Evolutionary conservation across 805 yeast species (phyloP), one percentile per base, ranked within the genome.

Genomic region (Pichia ethanolica): DNA sequence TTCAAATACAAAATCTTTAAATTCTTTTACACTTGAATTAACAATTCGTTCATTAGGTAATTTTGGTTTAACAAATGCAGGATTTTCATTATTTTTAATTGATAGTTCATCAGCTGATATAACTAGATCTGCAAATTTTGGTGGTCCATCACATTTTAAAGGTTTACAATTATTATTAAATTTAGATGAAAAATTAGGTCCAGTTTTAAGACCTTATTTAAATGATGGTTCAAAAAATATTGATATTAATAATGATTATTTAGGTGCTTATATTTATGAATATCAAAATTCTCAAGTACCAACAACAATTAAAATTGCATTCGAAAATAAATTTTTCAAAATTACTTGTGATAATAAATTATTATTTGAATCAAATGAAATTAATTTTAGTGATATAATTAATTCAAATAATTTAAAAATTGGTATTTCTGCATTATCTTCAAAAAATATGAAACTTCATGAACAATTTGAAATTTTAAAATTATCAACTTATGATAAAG

Each of bases 201-300:
- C 76, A 4, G 78, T 83, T 0, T 58, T 86, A 45, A 77, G 79
- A 59, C 79, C 81, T 1, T 82, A 72, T 53, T 67, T 78, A 50
- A 80, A 76, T 57, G 91, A 85, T 62, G 86, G 86, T 0, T 51
- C 78, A 0, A 64, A 66, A 30, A 64, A 62, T 10, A 60, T 69
- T 11, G 59, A 58, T 25, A 20, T 55, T n/a, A 36, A 53, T 5
- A 42, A 49, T 8, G 65, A 64, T 36, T 63, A 48, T 36, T 8
- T 64, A 25, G 69, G 67, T 10, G 67, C 67, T 1, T 65, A 70
- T 41, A 50, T 63, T 11, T 57, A 70, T 42, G 63, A 63, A 36
- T 86, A 77, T 56, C 83, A 84, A 61, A 82, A 80, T 56, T 78
- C 88, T 0, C 78, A 78, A 53, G 86, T 84, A 6, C 95, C 95